A percentile compares a stretch with the other conserved stretches of the same genome.
phyloP scores from a whole-genome alignment of 345 rosid genomes.

The Citrus inodora region DNA sequence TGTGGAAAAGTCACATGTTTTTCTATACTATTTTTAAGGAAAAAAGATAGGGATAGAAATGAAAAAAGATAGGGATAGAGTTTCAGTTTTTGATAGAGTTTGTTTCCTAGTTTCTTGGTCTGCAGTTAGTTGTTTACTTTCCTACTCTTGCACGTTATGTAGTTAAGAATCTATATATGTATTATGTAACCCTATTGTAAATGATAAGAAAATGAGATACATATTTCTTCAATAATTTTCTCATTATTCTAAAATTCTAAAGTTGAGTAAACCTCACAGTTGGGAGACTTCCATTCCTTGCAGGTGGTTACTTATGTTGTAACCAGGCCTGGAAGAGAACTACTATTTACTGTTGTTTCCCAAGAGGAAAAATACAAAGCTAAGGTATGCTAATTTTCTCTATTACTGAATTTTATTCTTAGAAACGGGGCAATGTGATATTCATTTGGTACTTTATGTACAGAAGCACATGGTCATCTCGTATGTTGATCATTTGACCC shows the following conservation, averaged over 20 bases:
- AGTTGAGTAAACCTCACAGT: background rate
- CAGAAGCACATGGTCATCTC: background rate
- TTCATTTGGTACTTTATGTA: background rate
- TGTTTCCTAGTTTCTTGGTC: too few relatives aligned
- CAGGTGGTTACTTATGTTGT: constrained; percentile 87
- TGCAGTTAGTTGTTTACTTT: too few relatives aligned
- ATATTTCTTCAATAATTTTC: too few relatives aligned
- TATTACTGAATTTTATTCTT: background rate
- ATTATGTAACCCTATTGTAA: too few relatives aligned
- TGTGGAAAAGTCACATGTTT: too few relatives aligned
- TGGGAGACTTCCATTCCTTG: constrained; percentile 5
- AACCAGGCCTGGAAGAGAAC: constrained; percentile 91
- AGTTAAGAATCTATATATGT: too few relatives aligned
- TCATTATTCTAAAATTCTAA: background rate
- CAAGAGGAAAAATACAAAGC: constrained; percentile 97
- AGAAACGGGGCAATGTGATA: background rate
- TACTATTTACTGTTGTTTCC: constrained; percentile 83
- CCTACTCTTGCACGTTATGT: too few relatives aligned
- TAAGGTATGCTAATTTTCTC: constrained; percentile 44
- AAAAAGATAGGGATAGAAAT: too few relatives aligned
- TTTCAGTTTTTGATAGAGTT: too few relatives aligned
- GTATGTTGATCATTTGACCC: background rate
- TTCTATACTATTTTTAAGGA: too few relatives aligned
- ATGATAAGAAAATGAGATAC: too few relatives aligned
- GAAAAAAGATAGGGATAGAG: too few relatives aligned